A percentile compares a stretch with the other conserved stretches of the same genome.
phyloP scores from a whole-genome alignment of 352 stramenopile species.

The Phytophthora megakarya region DNA sequence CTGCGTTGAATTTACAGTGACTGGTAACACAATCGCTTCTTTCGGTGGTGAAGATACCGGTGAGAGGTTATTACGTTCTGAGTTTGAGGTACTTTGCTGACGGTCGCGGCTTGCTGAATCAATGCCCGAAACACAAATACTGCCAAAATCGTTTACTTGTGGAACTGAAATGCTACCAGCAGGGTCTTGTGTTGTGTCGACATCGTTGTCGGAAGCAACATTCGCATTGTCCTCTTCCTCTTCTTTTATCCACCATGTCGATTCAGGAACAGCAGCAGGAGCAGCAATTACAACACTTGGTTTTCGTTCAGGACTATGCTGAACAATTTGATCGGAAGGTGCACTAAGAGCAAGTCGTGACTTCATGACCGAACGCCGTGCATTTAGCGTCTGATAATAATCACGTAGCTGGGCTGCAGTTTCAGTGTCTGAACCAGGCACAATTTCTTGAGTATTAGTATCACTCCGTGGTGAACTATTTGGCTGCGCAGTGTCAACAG shows the following conservation, averaged over 20 bases:
- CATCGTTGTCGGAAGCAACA: not conserved
- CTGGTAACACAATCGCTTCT: not conserved
- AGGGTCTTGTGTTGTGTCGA: not conserved
- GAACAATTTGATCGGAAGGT: slow-evolving; percentile 23
- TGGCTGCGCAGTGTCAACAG: not conserved
- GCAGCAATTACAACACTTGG: not conserved
- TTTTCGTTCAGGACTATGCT: slow-evolving; percentile 23
- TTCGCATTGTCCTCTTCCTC: not conserved
- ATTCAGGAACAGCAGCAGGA: slow-evolving; percentile 2
- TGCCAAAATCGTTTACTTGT: not conserved
- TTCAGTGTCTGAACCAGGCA: not conserved
- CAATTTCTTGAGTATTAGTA: not conserved
- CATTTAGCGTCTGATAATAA: slow-evolving; percentile 26
- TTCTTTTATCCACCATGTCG: slow-evolving; percentile 19
- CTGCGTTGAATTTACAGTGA: not conserved
- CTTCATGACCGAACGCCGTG: slow-evolving; percentile 27
- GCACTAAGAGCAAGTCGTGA: slow-evolving; percentile 22
- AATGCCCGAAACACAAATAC: not conserved
- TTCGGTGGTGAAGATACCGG: slow-evolving; percentile 6
- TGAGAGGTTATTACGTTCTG: not conserved
- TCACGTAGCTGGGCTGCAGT: slow-evolving; percentile 29
- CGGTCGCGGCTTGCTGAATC: not conserved
- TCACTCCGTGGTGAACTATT: not conserved
- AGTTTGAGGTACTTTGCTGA: slow-evolving; percentile 1
- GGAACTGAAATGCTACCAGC: not conserved